Evolutionary conservation across 1,284 basidiomycete species (phyloP), one percentile per base, ranked within the genome.

Genomic region (Trametes sp.): DNA sequence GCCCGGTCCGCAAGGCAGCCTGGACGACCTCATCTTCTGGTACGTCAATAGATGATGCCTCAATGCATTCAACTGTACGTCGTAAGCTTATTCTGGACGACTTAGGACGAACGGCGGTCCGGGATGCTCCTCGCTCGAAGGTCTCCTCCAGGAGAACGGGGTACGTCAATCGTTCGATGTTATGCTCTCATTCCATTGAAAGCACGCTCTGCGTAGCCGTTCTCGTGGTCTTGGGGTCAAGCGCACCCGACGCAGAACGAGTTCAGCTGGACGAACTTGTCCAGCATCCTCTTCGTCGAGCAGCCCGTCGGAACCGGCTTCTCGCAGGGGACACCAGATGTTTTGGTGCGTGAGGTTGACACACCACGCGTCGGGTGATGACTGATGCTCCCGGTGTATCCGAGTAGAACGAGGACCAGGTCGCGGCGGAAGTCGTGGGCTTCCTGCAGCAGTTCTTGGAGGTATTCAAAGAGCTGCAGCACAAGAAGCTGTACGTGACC

Each of bases 231-330:
- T 6, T 79, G 70, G 54, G 92, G 92, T 1, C 85, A 86, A 65
- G 87, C 87, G 2, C 81, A 82, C 59, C 86, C 91, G 0, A 87
- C 84, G 0, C 76, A 76, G 1, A 95, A 94, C 66, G 83, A 88
- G 65, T 86, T 85, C 72, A 89, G 89, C 70, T 95, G 92, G 92
- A 92, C 90, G 0, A 94, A 94, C 70, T 78, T 94, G 29, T 90
- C 89, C 2, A 91, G 88, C 63, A 78, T 94, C 23, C 76, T 94
- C 19, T 95, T 84, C 82, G 84, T 95, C 7, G 93, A 96, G 70
- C 94, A 95, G 69, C 94, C 94, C 0, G 87, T 94, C 29, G 90
- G 91, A 7, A 93, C 92, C 0, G 94, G 94, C 1, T 95, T 89
- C 73, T 89, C 89, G 0, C 87, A 88, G 67, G 94, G 94, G 4